Percentiles rank a stretch among this genome's conserved stretches.
phyloP scores from a whole-genome alignment of 257 asterid species.

The Salvia miltiorrhiza region DNA sequence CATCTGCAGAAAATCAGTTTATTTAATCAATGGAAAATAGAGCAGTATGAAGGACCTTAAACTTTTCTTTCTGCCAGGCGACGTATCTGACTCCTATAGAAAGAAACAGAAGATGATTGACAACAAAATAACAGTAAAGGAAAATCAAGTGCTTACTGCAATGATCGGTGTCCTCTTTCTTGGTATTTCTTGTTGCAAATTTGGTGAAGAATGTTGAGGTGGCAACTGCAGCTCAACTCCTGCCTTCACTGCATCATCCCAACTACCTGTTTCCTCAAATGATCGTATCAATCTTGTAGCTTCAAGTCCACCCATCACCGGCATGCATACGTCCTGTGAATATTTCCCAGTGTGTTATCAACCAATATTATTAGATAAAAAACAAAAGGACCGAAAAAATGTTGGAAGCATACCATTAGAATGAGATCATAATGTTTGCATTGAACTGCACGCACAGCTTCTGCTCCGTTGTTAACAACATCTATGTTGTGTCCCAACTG shows the following conservation, averaged over 20 bases:
- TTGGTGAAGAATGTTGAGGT: slow-evolving; percentile 30
- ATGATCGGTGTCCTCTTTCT: slow-evolving; percentile 59
- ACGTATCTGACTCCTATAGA: background rate
- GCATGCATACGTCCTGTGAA: slow-evolving; percentile 89
- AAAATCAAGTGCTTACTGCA: slow-evolving; percentile 51
- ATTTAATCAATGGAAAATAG: background rate
- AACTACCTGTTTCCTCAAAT: slow-evolving; percentile 74
- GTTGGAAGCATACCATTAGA: slow-evolving; percentile 55
- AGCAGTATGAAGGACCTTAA: background rate
- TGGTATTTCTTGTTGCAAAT: slow-evolving; percentile 21
- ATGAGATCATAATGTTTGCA: slow-evolving; percentile 51
- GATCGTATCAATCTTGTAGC: slow-evolving; percentile 81
- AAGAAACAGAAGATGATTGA: background rate
- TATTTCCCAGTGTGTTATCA: background rate
- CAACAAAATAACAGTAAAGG: background rate
- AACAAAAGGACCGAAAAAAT: background rate
- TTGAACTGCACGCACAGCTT: slow-evolving; percentile 74
- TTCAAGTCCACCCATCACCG: slow-evolving; percentile 89
- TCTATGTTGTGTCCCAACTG: slow-evolving; percentile 73
- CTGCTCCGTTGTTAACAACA: slow-evolving; percentile 73
- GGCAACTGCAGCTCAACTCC: slow-evolving; percentile 54
- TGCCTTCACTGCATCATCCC: slow-evolving; percentile 80
- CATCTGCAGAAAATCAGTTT: slow-evolving; percentile 48
- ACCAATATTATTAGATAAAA: background rate
- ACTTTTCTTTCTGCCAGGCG: background rate